phyloP scores from a whole-genome alignment of 345 rosid genomes.

The Linum lewisii region DNA sequence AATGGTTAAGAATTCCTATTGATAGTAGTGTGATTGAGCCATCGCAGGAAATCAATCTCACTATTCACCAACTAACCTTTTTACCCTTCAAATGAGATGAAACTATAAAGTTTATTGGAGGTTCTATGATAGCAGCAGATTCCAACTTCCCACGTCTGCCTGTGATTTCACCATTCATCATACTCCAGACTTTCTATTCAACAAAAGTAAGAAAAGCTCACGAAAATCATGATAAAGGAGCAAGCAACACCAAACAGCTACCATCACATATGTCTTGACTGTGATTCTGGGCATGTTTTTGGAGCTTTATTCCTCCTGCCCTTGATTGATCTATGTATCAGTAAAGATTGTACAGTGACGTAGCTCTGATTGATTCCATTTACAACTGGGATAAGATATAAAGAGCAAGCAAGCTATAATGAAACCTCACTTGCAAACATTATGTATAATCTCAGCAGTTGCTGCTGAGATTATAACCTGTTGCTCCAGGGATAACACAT shows the following conservation, averaged over 20 bases:
- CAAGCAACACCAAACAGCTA: neutral
- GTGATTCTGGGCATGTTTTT: neutral
- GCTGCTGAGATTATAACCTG: slow-evolving; percentile 84
- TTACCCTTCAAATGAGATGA: slow-evolving; percentile 77
- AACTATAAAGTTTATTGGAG: slow-evolving; percentile 83
- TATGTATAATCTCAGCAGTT: slow-evolving; percentile 68
- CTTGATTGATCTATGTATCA: too few species aligned
- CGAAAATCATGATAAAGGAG: slow-evolving; percentile 2
- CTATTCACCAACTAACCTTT: slow-evolving; percentile 42
- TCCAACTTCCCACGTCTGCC: slow-evolving; percentile 99
- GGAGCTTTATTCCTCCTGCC: too few species aligned
- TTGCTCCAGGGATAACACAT: too few species aligned
- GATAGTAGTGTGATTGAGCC: slow-evolving; percentile 9
- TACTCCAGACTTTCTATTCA: slow-evolving; percentile 80
- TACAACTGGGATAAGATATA: too few species aligned
- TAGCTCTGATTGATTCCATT: too few species aligned
- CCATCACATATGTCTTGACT: neutral
- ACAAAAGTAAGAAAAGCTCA: slow-evolving; percentile 3
- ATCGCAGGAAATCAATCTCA: slow-evolving; percentile 7
- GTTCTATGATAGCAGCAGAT: slow-evolving; percentile 92
- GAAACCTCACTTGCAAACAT: slow-evolving; percentile 78
- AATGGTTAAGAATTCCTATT: slow-evolving; percentile 6
- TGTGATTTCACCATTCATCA: slow-evolving; percentile 94
- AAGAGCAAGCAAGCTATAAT: neutral
- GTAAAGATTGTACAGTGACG: too few species aligned